Evolutionary conservation across 805 yeast genomes (phyloP).

Genomic region (Komagataella kurtzmanii): DNA sequence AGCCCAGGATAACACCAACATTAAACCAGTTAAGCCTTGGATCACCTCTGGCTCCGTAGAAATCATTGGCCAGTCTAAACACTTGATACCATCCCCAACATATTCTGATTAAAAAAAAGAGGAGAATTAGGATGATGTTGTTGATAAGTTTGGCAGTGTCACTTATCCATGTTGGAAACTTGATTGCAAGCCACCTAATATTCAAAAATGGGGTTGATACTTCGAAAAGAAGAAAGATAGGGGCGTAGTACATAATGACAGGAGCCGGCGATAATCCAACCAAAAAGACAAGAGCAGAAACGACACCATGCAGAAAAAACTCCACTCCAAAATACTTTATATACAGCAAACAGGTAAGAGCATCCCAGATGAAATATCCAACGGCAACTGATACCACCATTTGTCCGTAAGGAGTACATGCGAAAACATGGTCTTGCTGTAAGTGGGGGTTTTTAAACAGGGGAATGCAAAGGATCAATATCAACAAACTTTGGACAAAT

Average conservation of each 20-base stretch:
- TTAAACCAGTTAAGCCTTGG: conserved; percentile 14
- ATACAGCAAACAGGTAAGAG: conserved; percentile 14
- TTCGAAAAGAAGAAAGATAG: conserved; percentile 21
- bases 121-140: conserved; percentile 17
- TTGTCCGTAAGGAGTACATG: conserved; percentile 18
- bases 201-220: conserved; percentile 22
- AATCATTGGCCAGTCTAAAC: conserved; percentile 12
- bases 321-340: conserved; percentile 19
- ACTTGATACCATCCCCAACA: conserved; percentile 26
- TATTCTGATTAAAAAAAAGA: conserved; percentile 21
- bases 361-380: conserved; percentile 23
- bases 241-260: conserved; percentile 19
- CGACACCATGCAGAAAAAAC: conserved; percentile 21
- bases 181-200: conserved; percentile 22
- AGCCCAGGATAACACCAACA: conserved; percentile 13
- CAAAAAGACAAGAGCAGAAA: conserved; percentile 16
- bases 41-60: conserved; percentile 12
- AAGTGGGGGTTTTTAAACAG: conserved; percentile 14
- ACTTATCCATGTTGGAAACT: conserved; percentile 14
- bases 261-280: conserved; percentile 11
- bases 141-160: conserved; percentile 17
- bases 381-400: conserved; percentile 17
- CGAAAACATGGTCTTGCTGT: conserved; percentile 16
- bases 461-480: conserved; percentile 16
- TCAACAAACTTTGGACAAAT: conserved; percentile 17